Base-by-base conservation (phyloP, 108 stramenopile genomes). In the Cyclostephanos invisitatus region DNA sequence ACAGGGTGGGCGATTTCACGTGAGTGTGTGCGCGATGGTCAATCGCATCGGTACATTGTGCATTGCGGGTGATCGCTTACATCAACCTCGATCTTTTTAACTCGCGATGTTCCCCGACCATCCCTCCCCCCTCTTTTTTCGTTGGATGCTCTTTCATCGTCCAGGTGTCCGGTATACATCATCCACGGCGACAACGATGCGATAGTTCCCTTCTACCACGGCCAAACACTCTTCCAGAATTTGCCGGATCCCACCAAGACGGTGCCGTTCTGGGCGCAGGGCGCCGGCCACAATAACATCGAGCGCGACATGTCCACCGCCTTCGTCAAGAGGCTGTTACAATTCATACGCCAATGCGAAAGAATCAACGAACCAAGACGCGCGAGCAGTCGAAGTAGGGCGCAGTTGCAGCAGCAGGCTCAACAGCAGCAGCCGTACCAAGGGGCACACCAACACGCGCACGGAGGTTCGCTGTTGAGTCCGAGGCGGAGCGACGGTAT, bases 151-250 rank as follows among this genome's bases (percentile, higher is more conserved):
- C 21, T 29, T 53, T 70, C 32, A 32, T 32, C 32, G 4, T 32
- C 32, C 32, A 81, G 80, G 57, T 81, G 65, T 69, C 94, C 94
- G 3, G 74, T 89, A 9, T 93, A 87, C 18, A 81, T 92, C 51
- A 73, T 87, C 35, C 91, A 92, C 72, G 93, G 93, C 22, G 85
- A 82, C 18, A 54, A 85, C 24, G 93, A 92, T 64, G 86, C 80
- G 63, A 79, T 92, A 18, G 87, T 94, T 11, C 91, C 93, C n/a
- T 89, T 87, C 56, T 83, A 89, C 72, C 91, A 91, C 48, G 91
- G 87, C 2, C 65, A 77, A 59, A 81, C 78, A 10, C 74, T 92
- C 17, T 89, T 87, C 48, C 50, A 89, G 36, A 70, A 59, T 0
- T 48, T 88, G 27, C 85, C 86, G 15, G 84, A 80, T 5, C 63